Conservation (phyloP, 768 basidiomycete species). For the Antrodiella citrinella region DNA sequence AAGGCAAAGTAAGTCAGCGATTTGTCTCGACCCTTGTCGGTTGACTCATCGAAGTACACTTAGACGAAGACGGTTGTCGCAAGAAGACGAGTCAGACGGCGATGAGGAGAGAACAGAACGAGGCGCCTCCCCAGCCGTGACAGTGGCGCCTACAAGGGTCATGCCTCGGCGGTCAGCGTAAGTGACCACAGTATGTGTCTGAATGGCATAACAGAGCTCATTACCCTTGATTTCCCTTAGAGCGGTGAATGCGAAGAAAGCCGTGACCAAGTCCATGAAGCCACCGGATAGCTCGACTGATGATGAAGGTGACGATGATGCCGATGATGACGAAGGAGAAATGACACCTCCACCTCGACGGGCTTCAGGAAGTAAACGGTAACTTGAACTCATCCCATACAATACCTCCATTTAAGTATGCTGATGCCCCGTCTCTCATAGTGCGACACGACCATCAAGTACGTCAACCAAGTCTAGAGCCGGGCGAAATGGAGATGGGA, state of each 20-base stretch:
- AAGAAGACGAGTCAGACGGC: slow-evolving; percentile 39
- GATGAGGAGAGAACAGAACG: slow-evolving; percentile 26
- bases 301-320: slow-evolving; percentile 16
- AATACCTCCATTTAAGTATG: no score
- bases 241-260: slow-evolving; percentile 25
- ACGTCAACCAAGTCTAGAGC: slow-evolving; percentile 7
- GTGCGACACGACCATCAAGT: slow-evolving; percentile 8
- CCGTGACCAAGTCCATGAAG: slow-evolving; percentile 12
- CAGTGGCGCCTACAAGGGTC: slow-evolving; percentile 36
- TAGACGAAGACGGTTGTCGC: slow-evolving; percentile 52
- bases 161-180: slow-evolving; percentile 57
- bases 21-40: slow-evolving; percentile 31
- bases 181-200: no score
- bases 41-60: slow-evolving; percentile 9
- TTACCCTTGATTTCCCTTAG: slow-evolving; percentile 18
- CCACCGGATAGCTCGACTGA: slow-evolving; percentile 13
- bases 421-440: no score
- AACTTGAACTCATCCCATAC: no score
- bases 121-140: slow-evolving; percentile 25
- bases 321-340: slow-evolving; percentile 26
- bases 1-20: slow-evolving; percentile 21
- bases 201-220: no score
- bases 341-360: slow-evolving; percentile 29
- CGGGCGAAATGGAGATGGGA: no score
- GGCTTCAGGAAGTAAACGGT: slow-evolving; percentile 2